These are phyloP conservation scores for Euphorbia peplus DNA, from an alignment of 345 rosid species.

Conservation along the genomic window DNA sequence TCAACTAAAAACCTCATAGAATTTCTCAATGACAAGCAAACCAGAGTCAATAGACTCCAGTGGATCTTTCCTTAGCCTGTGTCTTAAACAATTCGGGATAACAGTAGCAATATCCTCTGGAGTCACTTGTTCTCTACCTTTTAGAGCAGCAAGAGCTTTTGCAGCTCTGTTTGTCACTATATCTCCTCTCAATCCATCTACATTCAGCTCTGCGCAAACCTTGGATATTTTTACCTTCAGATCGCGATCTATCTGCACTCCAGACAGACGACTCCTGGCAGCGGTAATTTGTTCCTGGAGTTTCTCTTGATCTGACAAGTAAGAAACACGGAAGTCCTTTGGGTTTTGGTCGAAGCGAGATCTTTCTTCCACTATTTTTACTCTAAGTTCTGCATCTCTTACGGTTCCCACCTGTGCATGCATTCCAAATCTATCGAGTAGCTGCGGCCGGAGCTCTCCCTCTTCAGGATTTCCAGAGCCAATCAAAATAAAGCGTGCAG, in stretches of 20 bases:
- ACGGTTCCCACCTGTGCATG: constrained; percentile 96
- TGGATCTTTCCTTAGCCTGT: constrained; percentile 94
- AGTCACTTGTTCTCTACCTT: constrained; percentile 73
- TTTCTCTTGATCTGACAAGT: constrained; percentile 79
- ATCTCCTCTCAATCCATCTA: constrained; percentile 94
- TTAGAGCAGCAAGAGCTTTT: constrained; percentile 84
- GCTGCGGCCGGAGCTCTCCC: constrained; percentile 90
- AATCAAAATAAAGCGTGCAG: constrained; percentile 85
- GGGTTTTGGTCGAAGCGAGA: constrained; percentile 75
- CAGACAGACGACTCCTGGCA: constrained; percentile 62
- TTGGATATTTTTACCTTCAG: constrained; percentile 89
- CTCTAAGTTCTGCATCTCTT: constrained; percentile 83
- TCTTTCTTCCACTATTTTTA: constrained; percentile 94
- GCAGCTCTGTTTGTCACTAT: constrained; percentile 96
- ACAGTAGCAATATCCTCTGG: constrained; percentile 96
- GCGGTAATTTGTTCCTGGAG: constrained; percentile 71
- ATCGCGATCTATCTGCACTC: constrained; percentile 78
- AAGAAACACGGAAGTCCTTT: constrained; percentile 75
- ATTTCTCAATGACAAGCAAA: constrained; percentile 77
- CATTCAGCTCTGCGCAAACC: constrained; percentile 92
- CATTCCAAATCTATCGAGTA: constrained; percentile 91
- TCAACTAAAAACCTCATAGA: constrained; percentile 85
- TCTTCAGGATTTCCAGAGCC: constrained; percentile 97
- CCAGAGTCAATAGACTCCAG: constrained; percentile 95
- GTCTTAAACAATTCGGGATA: constrained; percentile 95